Conservation (phyloP, 2,329 filamentous ascomycete species). For the Cladosporium sp. region DNA sequence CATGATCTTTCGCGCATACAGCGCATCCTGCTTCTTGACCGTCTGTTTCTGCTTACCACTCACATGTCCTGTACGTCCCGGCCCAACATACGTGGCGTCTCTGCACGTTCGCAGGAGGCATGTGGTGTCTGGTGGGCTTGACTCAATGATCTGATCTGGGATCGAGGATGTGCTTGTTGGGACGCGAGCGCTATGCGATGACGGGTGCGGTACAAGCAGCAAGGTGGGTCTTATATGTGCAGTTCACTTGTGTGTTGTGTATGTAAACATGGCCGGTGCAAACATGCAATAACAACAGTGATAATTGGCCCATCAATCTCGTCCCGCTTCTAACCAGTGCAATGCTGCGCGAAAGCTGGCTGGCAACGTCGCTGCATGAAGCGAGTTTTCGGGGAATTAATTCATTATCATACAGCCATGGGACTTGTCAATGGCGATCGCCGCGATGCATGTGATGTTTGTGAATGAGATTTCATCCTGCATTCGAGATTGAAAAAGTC, state of each 20-base stretch:
- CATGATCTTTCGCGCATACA: background rate
- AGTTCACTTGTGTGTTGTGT: background rate
- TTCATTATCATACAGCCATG: background rate
- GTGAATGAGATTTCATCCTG: background rate
- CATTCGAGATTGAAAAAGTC: no score
- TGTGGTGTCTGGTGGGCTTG: background rate
- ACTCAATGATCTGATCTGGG: background rate
- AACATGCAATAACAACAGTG: background rate
- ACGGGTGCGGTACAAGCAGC: background rate
- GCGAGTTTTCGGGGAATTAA: background rate
- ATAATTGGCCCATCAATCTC: background rate
- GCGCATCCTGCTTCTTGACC: background rate
- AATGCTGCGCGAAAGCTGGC: background rate
- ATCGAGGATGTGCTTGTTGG: background rate
- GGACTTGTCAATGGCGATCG: background rate
- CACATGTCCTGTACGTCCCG: no score
- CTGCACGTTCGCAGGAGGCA: background rate
- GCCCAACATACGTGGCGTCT: slow-evolving; percentile 6
- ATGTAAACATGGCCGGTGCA: slow-evolving; percentile 1
- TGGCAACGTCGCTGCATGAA: background rate
- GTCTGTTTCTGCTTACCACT: background rate
- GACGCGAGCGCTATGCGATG: background rate
- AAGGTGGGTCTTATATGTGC: no score
- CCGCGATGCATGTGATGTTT: background rate
- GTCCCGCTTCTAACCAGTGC: background rate